A percentile compares a stretch with the other conserved stretches of the same genome.
Conservation (phyloP, 768 basidiomycete genomes). For the Sistotremastrum suecicum region DNA sequence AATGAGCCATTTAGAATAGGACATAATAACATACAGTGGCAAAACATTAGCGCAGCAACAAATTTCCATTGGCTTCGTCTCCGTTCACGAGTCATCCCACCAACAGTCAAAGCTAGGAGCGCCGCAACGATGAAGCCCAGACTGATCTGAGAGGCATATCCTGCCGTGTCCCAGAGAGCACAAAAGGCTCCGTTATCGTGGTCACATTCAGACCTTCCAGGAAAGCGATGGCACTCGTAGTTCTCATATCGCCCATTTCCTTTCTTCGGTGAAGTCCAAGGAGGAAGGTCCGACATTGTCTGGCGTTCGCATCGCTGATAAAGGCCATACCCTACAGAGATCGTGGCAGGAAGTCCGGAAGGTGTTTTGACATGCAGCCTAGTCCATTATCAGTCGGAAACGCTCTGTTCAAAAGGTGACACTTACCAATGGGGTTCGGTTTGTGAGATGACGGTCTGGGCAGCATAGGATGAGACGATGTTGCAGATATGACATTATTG, state of each 20-base stretch:
- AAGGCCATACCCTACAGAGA: slow-evolving; percentile 1
- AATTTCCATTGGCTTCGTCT: slow-evolving; percentile 4
- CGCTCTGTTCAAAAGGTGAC: no score
- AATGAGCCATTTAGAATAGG: neutral
- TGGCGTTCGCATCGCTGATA: slow-evolving; percentile 5
- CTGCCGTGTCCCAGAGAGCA: slow-evolving; percentile 2
- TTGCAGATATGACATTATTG: no score
- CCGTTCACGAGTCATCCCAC: slow-evolving; percentile 1
- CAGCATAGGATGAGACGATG: no score
- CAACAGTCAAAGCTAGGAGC: slow-evolving; percentile 4
- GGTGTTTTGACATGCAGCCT: slow-evolving; percentile 3
- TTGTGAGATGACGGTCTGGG: no score
- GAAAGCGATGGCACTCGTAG: slow-evolving; percentile 2
- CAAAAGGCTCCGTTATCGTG: neutral
- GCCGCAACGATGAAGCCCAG: slow-evolving; percentile 2
- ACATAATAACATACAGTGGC: slow-evolving; percentile 1
- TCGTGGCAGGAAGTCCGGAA: neutral
- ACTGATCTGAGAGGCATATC: slow-evolving; percentile 2
- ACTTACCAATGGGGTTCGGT: no score
- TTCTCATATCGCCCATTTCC: slow-evolving; percentile 1
- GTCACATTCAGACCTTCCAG: neutral
- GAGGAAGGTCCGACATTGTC: slow-evolving; percentile 1
- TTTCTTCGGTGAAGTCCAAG: slow-evolving; percentile 1
- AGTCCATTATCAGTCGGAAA: neutral
- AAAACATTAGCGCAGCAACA: slow-evolving; percentile 1